Base-by-base conservation (phyloP, 1,284 basidiomycete species). In the Cryptococcus deneoformans region DNA sequence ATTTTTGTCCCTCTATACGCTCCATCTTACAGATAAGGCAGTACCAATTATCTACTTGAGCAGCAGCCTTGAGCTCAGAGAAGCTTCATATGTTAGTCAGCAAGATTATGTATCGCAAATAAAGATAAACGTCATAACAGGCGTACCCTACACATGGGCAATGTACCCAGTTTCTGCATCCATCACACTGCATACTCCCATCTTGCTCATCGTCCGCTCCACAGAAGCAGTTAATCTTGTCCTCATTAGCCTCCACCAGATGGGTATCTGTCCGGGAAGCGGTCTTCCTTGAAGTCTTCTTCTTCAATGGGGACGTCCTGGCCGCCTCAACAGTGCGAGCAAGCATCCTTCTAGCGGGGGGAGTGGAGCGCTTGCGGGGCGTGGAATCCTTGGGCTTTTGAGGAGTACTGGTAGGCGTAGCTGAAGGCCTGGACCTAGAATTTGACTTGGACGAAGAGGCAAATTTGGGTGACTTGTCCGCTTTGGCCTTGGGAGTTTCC, bases 131-230 rank as follows among this genome's bases (percentile, higher is more conserved):
- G 16, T 6, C 8, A 20, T 29, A 9, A 34, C 4, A 11, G 50
- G 53, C 61, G n/a, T 20, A 65, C 64, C 64, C 64, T 12, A 58
- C 42, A 54, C 64, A 66, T 11, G 40, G 34, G 5, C 42, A 24
- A 46, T 66, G 64, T 24, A 54, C 48, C 61, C 59, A 63, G 3
- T 20, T 24, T 3, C 48, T 16, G 43, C 64, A 66, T 4, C 46
- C 47, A 24, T 58, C 56, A 34, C 64, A 66, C n/a, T 53, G 46
- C 4, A 63, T 44, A 47, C 49, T 56, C 2, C 47, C 38, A 11
- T 48, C 48, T 5, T 53, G 40, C 8, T 50, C 59, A 11, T 53
- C 52, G 2, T 51, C 38, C 1, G 44, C 43, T 8, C 57, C 57
- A 38, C 61, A 63, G 40, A 42, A 57, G 46, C 61, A 65, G 8